Base-by-base conservation (phyloP, 2,329 filamentous ascomycete genomes). In the Xylaria arbuscula region DNA sequence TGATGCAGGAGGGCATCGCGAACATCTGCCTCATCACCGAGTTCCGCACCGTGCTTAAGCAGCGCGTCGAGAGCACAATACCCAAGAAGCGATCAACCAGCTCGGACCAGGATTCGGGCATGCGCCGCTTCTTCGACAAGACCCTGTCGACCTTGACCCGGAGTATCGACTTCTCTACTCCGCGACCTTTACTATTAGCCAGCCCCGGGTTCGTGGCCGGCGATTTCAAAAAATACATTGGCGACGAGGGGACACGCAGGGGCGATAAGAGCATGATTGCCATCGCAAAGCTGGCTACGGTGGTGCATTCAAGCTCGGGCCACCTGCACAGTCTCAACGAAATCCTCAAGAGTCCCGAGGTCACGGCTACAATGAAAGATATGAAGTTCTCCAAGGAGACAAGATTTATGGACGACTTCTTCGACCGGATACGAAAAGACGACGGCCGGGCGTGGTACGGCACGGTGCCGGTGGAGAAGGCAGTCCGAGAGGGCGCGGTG, bases 371-470 rank as follows among this genome's bases (percentile, higher is more conserved):
- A 72, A 88, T 98, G 75, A 90, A 91, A 69, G 90, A 98, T 78
- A 96, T 94, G 72, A 96, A 95, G 76, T 98, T 96, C 78, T 90
- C 93, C 2, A 89, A 90, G 68, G 94, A 98, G 80, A 93, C 93
- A 0, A 87, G 86, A 45, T 85, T 93, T 68, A 94, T 99, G 89
- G 94, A 98, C 75, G 88, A 90, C 53, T 94, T 98, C 77, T 89
- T 92, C 74, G 87, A 90, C 0, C 84, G 93, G 69, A 83, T 99
- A 67, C 90, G 94, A 60, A 88, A 89, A 68, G 94, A 98, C 70
- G 94, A 98, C 72, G 92, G 93, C 2, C 88, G 92, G 65, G 95
- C 94, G 1, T 97, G 94, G 87, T 99, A 99, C 80, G 96, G 96
- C 0, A 88, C 91, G 0, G 87, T 85, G 15, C 93, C 97, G 62